Conservation (phyloP, 176 grass and related monocot species). For the Triticum dicoccoides region DNA sequence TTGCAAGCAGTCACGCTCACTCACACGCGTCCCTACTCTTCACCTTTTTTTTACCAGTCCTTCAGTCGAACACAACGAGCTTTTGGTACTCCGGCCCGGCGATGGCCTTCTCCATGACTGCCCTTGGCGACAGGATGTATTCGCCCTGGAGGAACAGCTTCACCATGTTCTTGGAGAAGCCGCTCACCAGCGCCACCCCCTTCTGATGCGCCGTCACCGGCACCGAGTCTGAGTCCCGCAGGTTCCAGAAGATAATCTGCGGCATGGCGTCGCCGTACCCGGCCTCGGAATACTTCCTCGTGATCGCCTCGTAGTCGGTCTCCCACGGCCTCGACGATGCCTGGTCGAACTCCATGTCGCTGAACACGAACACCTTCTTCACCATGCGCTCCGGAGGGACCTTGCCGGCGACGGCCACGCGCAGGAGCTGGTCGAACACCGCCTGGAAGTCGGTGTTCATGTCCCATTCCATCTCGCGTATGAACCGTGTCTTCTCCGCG, state of each 20-base stretch:
- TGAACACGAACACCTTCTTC: constrained; percentile 71
- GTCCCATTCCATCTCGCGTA: constrained; percentile 49
- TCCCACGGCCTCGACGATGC: constrained; percentile 64
- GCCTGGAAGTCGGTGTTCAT: constrained; percentile 72
- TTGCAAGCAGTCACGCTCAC: constrained; percentile 1
- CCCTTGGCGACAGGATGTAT: constrained; percentile 18
- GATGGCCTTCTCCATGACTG: constrained; percentile 64
- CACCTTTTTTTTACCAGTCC: too few species aligned
- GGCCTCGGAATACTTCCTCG: constrained; percentile 46
- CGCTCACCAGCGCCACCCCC: constrained; percentile 72
- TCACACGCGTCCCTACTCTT: constrained; percentile 22
- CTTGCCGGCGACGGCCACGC: constrained; percentile 37
- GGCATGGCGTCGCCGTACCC: constrained; percentile 58
- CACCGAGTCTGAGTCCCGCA: constrained; percentile 46
- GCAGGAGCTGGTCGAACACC: constrained; percentile 65
- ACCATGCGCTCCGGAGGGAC: constrained; percentile 59
- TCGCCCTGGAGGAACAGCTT: constrained; percentile 51
- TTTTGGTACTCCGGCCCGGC: constrained; percentile 50
- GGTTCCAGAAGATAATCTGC: constrained; percentile 83
- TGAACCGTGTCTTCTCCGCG: too few species aligned
- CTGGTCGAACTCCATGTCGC: constrained; percentile 87
- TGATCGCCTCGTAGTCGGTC: constrained; percentile 78
- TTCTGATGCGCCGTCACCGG: constrained; percentile 46
- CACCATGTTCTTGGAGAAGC: constrained; percentile 75
- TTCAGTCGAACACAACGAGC: too few species aligned